phyloP scores from a whole-genome alignment of 2,329 filamentous ascomycete genomes.

The Fusarium sp. region DNA sequence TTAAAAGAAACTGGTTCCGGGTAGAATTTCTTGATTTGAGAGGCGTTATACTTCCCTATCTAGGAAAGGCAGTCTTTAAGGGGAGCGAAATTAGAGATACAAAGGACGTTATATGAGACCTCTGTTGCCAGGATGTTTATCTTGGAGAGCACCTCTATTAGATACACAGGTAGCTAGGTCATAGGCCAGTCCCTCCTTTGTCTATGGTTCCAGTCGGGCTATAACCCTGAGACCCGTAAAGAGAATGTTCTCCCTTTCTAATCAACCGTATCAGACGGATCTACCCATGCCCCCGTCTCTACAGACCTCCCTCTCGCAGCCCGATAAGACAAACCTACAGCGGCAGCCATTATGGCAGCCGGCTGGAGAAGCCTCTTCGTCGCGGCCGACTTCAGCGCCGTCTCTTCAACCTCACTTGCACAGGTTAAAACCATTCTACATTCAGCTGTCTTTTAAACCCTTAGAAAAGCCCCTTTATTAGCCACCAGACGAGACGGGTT shows the following conservation, averaged over 20 bases:
- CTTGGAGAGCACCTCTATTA: not conserved
- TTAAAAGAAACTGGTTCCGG: constrained; percentile 10
- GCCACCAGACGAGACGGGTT: not conserved
- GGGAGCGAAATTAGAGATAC: not conserved
- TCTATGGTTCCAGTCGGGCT: not conserved
- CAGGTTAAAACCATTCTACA: not conserved
- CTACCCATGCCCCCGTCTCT: not conserved
- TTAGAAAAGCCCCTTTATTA: not conserved
- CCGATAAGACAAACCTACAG: not conserved
- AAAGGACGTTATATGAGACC: not conserved
- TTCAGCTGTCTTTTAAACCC: not conserved
- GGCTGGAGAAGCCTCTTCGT: not conserved
- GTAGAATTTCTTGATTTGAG: constrained; percentile 3
- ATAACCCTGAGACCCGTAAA: not conserved
- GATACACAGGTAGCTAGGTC: not conserved
- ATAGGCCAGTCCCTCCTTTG: not conserved
- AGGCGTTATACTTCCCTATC: not conserved
- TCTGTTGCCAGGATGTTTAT: not conserved
- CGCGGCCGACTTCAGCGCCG: not conserved
- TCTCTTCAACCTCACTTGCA: not conserved
- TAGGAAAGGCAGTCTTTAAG: not conserved
- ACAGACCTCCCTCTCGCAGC: not conserved
- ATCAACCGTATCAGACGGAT: not conserved
- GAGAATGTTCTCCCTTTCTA: not conserved
- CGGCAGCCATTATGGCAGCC: not conserved